Evolutionary conservation across 163 green algal genomes (phyloP), one percentile per base, ranked within the genome.

Genomic region (Volvox carteri): DNA sequence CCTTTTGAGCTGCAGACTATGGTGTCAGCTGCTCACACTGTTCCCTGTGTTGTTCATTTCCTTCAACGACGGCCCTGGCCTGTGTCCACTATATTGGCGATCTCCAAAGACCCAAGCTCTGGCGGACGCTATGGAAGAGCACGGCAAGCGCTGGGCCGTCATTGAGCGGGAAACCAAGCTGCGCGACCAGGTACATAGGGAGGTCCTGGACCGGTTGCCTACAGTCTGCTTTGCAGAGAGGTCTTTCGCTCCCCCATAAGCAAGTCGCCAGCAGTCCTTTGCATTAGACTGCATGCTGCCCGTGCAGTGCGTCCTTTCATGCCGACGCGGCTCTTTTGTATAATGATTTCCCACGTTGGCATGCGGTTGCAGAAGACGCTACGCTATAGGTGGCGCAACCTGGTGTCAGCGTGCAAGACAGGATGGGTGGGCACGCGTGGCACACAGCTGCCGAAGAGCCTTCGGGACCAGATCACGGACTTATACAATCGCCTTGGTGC

Each of bases 301-400:
- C 16, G 50, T 16, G 50, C 50, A 58, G 16, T 58, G 12, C 12
- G 12, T 58, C 16, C 50, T 58, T 16, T 12, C 16, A 58, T 58
- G 12, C 50, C 50, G 16, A 12, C 16, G 16, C 16, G 14, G 50
- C 16, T 60, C 50, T 25, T 12, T 60, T 60, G 50, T 12, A 12
- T 5, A 30, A 65, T 25, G 54, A 30, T 4, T 30, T 19, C 11
- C 4, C 21, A n/a, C n/a, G 28, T 54, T 62, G 23, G 28, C 41
- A 25, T 48, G 23, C 74, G 8, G 23, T 25, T 42, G 33, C 77
- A 74, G 50, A 56, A 73, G 16, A 23, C 33, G 5, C 14, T 85
- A 1, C 56, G 56, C 0, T 46, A 67, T 39, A 77, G 65, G 78
- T 86, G 78, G 78, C 78, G 78, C 14, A 77, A 67, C 60, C 58